Evolutionary conservation across 306 rosid species (phyloP), one percentile per base, ranked within the genome.

Genomic region (Prunus mira): DNA sequence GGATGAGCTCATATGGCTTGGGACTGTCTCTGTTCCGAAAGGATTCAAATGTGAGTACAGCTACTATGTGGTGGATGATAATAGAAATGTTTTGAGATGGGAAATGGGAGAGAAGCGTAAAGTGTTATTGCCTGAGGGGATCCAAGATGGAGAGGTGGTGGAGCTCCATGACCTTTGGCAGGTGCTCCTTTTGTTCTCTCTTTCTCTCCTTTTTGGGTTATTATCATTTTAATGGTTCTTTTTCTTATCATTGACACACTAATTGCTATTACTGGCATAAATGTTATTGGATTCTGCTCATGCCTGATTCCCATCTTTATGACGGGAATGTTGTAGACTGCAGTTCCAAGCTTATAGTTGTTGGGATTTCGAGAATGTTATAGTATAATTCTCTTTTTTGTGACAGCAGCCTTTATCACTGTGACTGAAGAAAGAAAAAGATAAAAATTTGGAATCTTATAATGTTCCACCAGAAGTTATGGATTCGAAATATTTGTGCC

Each of bases 111-210:
- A 82, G 76, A 88, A 86, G 88, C 93, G 91, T 10, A 84, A 83
- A 69, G 5, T 95, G 77, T 6, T 73, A 6, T 65, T 95, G 74
- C 91, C 92, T 38, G 86, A 83, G 75, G 84, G 89, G 60, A 79
- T 92, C 78, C 88, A 78, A 80, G 85, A 85, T 72, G 97, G 93
- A 14, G 95, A 84, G 72, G 80, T 81, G 75, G 72, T 95, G n/a
- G 93, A 88, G 87, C 81, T 90, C 41, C 91, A 78, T 74, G 98
- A 92, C 83, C 93, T 95, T 69, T 95, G 98, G 98, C 97, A 90
- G 98, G 98, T 95, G 79, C 71, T 77, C 28, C 63, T 78, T 77
- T 76, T 12, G 6, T n/a, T 71, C 62, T 73, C 62, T 73, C 79
- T 56, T 69, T 80, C 52, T 81, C 69, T 71, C 38, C 49, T 34